These are phyloP conservation scores for Daldinia loculata DNA, from an alignment of 495 filamentous ascomycete genomes.

Conservation along the genomic window DNA sequence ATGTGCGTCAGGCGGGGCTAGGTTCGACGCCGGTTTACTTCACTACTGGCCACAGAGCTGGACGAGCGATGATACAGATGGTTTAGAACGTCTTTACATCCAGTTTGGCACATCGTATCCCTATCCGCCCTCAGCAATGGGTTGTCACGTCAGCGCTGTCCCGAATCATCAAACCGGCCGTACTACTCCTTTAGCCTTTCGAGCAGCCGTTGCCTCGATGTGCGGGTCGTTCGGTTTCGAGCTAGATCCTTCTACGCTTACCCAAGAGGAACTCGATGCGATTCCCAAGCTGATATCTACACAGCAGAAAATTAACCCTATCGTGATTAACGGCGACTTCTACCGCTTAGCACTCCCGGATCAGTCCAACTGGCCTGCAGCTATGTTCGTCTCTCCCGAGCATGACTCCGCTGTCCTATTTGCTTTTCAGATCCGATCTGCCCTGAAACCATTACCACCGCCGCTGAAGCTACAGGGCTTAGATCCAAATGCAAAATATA, in stretches of 20 bases:
- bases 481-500: slow-evolving; percentile 55
- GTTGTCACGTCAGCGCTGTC: slow-evolving; percentile 63
- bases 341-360: slow-evolving; percentile 62
- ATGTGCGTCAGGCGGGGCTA: slow-evolving; percentile 63
- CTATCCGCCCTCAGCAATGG: slow-evolving; percentile 65
- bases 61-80: slow-evolving; percentile 67
- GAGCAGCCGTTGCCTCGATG: slow-evolving; percentile 66
- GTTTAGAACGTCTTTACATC: slow-evolving; percentile 60
- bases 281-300: slow-evolving; percentile 57
- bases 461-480: slow-evolving; percentile 57
- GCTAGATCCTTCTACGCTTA: slow-evolving; percentile 56
- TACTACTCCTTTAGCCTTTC: slow-evolving; percentile 58
- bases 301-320: slow-evolving; percentile 60
- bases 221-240: slow-evolving; percentile 66
- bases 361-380: slow-evolving; percentile 64
- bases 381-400: slow-evolving; percentile 59
- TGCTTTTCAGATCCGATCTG: slow-evolving; percentile 57
- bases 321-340: slow-evolving; percentile 60
- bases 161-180: slow-evolving; percentile 62
- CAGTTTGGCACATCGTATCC: slow-evolving; percentile 64
- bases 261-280: slow-evolving; percentile 53
- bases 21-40: slow-evolving; percentile 63
- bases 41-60: slow-evolving; percentile 67
- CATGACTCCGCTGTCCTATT: slow-evolving; percentile 56
- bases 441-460: slow-evolving; percentile 55